A percentile compares a stretch with the other conserved stretches of the same genome.
Evolutionary conservation across 306 rosid genomes (phyloP).

Genomic region (Cyclanthera cordifolia): DNA sequence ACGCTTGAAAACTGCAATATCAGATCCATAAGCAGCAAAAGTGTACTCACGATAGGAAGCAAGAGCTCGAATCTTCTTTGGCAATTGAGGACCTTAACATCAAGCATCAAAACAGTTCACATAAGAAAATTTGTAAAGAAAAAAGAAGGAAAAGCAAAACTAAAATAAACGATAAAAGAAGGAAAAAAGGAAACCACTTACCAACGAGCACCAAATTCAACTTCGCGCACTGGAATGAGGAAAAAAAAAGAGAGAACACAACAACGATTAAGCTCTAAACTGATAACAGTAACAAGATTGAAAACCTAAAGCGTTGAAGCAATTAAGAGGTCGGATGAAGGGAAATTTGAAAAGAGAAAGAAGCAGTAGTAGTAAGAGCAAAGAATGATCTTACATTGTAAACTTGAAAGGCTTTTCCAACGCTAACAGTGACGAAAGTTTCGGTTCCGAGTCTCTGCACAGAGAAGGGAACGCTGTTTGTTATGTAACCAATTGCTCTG

Average conservation of each 20-base stretch:
- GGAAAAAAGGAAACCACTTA: slow-evolving; percentile 17
- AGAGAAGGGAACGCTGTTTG: slow-evolving; percentile 58
- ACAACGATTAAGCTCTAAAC: not conserved
- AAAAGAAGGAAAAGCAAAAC: not conserved
- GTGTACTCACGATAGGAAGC: slow-evolving; percentile 76
- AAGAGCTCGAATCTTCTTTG: slow-evolving; percentile 77
- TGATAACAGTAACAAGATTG: no score
- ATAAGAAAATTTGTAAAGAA: no score
- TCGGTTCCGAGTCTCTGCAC: slow-evolving; percentile 81
- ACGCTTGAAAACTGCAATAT: slow-evolving; percentile 65
- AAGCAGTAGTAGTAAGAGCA: not conserved
- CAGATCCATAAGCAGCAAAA: slow-evolving; percentile 55
- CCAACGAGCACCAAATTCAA: slow-evolving; percentile 63
- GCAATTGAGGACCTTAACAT: slow-evolving; percentile 62
- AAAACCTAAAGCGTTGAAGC: no score
- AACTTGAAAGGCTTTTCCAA: slow-evolving; percentile 84
- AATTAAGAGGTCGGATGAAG: not conserved
- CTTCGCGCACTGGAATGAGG: slow-evolving; percentile 62
- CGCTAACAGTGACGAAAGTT: slow-evolving; percentile 74
- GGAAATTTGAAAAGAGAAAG: not conserved
- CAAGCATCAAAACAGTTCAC: not conserved
- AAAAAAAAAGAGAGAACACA: not conserved
- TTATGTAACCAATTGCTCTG: slow-evolving; percentile 79
- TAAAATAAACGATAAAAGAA: not conserved
- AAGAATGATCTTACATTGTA: slow-evolving; percentile 40